These are phyloP conservation scores for Rutstroemia sp. DNA, from an alignment of 2,329 filamentous ascomycete genomes.

Conservation along the genomic window DNA sequence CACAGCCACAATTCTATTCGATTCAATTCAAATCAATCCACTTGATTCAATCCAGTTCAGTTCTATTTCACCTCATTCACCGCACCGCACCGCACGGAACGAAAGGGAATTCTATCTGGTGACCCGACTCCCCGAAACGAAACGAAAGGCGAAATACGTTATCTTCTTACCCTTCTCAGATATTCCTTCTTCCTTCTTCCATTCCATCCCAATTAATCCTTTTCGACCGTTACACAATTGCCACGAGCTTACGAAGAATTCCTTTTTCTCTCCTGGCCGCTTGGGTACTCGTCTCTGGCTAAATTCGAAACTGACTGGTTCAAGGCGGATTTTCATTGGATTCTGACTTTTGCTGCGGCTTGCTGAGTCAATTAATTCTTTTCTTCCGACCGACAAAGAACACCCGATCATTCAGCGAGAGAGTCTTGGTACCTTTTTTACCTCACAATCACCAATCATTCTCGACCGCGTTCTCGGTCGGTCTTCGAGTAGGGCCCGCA, in stretches of 20 bases:
- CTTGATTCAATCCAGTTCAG: no score
- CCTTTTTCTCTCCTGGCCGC: not conserved
- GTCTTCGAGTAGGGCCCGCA: no score
- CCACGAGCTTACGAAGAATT: conserved; percentile 5
- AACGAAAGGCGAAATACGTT: not conserved
- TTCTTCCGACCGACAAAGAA: not conserved
- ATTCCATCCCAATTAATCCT: not conserved
- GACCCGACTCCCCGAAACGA: not conserved
- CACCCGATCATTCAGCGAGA: not conserved
- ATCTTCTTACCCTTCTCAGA: no score
- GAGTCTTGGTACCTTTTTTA: no score
- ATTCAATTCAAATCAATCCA: no score
- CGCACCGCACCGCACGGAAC: not conserved
- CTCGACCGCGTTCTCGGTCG: no score
- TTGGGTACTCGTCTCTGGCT: no score
- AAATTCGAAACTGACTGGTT: not conserved
- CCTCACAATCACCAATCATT: not conserved
- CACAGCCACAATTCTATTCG: no score
- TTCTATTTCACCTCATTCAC: no score
- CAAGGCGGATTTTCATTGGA: not conserved
- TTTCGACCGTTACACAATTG: not conserved
- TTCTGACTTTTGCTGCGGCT: not conserved
- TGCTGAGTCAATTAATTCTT: conserved; percentile 6
- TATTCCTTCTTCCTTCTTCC: not conserved
- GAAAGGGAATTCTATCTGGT: not conserved